Percentiles rank a stretch among this genome's conserved stretches.
phyloP scores from a whole-genome alignment of 2,329 filamentous ascomycete genomes.

The Trichoderma asperellum region DNA sequence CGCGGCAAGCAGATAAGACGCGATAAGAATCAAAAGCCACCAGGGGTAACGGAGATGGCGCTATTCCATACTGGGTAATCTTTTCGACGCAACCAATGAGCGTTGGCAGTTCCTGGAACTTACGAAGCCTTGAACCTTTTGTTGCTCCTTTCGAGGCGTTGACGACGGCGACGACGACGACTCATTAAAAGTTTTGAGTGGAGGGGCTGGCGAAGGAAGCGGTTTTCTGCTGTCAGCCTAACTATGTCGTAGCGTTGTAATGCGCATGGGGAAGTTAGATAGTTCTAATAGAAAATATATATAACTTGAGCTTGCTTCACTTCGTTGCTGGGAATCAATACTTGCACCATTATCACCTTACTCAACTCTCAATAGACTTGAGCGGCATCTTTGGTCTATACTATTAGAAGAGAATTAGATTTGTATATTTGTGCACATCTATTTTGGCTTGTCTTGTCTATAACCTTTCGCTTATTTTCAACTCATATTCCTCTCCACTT shows the following conservation, averaged over 20 bases:
- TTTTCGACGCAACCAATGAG: constrained; percentile 18
- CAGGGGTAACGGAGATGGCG: constrained; percentile 12
- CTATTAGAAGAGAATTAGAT: background rate
- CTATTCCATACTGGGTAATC: constrained; percentile 1
- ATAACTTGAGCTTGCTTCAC: constrained; percentile 2
- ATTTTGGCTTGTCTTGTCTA: background rate
- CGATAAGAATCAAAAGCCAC: background rate
- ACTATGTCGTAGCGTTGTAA: background rate
- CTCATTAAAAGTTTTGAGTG: background rate
- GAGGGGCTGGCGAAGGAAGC: background rate
- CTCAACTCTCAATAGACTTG: background rate
- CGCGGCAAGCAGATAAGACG: background rate
- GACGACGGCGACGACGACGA: background rate
- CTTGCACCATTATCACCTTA: background rate
- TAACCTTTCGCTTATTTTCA: no score
- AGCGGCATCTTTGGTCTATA: background rate
- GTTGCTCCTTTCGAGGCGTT: background rate
- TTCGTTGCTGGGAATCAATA: background rate
- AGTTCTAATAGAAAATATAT: constrained; percentile 2
- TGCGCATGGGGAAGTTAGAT: background rate
- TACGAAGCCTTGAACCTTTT: background rate
- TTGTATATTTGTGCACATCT: background rate
- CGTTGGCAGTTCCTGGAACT: constrained; percentile 1
- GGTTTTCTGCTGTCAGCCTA: constrained; percentile 8
- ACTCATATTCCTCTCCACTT: background rate